phyloP scores from a whole-genome alignment of 75 land plant genomes.

The Cupressus sempervirens region DNA sequence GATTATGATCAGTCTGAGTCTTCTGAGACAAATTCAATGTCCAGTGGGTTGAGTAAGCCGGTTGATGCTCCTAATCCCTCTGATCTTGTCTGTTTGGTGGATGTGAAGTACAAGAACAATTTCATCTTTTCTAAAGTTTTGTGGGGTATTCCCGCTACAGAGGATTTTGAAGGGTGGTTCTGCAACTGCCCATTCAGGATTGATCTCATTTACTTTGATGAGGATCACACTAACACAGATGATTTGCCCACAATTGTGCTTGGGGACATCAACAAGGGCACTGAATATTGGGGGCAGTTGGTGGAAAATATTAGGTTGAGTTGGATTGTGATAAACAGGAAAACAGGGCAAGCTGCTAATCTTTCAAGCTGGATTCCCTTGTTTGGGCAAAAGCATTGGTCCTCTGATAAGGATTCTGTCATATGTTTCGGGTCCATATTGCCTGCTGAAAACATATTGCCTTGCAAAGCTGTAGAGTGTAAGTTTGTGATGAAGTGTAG shows the following conservation, averaged over 20 bases:
- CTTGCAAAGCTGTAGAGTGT: constrained; percentile 15
- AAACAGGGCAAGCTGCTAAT: constrained; percentile 25
- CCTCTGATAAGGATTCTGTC: constrained; percentile 26
- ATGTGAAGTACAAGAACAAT: constrained; percentile 23
- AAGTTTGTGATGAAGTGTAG: constrained; percentile 23
- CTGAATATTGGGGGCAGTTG: constrained; percentile 23
- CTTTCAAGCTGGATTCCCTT: constrained; percentile 39
- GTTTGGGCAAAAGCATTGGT: constrained; percentile 28
- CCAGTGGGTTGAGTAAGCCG: neutral
- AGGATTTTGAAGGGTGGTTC: constrained; percentile 26
- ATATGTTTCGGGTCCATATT: constrained; percentile 30
- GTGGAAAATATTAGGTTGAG: constrained; percentile 26
- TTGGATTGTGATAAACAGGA: constrained; percentile 37
- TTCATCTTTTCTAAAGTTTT: constrained; percentile 18
- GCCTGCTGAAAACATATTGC: constrained; percentile 1
- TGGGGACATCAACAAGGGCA: constrained; percentile 22
- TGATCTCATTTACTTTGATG: constrained; percentile 18
- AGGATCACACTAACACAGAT: constrained; percentile 8
- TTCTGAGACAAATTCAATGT: neutral
- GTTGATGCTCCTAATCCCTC: neutral
- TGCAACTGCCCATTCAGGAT: constrained; percentile 37
- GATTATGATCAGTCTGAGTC: neutral
- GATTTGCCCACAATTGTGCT: neutral
- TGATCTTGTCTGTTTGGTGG: constrained; percentile 31
- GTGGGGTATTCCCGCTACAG: constrained; percentile 25